phyloP scores from a whole-genome alignment of 2,329 filamentous ascomycete species.

The Lomentospora prolificans region DNA sequence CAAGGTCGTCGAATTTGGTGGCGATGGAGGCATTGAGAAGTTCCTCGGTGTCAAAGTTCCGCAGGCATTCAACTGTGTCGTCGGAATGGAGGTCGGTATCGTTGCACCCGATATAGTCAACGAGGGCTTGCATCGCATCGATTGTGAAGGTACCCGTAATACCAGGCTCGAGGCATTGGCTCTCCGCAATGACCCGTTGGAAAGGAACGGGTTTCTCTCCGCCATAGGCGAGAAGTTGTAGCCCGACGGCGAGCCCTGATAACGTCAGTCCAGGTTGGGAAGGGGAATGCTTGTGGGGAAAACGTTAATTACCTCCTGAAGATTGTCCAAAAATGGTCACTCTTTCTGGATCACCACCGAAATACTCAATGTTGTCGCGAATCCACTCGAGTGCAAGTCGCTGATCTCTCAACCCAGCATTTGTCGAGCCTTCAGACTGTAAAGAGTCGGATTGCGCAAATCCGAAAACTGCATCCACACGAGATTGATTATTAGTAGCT shows the following conservation, averaged over 20 bases:
- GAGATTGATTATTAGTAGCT: not conserved
- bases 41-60: constrained; percentile 28
- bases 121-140: constrained; percentile 33
- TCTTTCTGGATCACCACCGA: constrained; percentile 55
- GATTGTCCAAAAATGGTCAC: constrained; percentile 58
- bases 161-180: constrained; percentile 40
- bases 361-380: constrained; percentile 52
- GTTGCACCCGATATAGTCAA: constrained; percentile 33
- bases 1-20: constrained; percentile 29
- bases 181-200: constrained; percentile 34
- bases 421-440: constrained; percentile 40
- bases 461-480: constrained; percentile 25
- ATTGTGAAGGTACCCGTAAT: constrained; percentile 37
- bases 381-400: constrained; percentile 52
- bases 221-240: constrained; percentile 40
- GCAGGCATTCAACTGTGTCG: constrained; percentile 36
- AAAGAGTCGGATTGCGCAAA: constrained; percentile 33
- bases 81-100: constrained; percentile 26
- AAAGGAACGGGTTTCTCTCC: constrained; percentile 32
- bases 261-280: constrained; percentile 19
- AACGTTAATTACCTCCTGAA: constrained; percentile 47
- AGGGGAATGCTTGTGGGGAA: not conserved
- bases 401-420: constrained; percentile 52
- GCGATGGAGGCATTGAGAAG: constrained; percentile 33
- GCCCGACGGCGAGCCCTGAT: constrained; percentile 28